Evolutionary conservation across 805 yeast genomes (phyloP), one percentile per base, ranked within the genome.

Genomic region (Saturnispora saitoi): DNA sequence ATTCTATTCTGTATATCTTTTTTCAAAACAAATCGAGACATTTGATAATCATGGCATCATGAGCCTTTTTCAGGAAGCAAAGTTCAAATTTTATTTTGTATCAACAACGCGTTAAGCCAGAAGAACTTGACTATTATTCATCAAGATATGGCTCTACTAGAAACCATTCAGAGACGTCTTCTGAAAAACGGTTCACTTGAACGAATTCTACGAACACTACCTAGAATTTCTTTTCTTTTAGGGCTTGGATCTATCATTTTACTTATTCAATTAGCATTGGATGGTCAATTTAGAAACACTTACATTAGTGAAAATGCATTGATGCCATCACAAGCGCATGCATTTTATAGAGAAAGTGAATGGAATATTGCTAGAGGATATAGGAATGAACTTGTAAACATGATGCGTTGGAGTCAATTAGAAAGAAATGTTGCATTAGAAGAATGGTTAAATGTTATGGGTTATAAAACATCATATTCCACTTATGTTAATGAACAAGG

Each of bases 231-330:
- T 0, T 36, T 70, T 11, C 22, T 75, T 2, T 58, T 75, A 11
- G 63, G 73, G 1, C 3, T 77, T 1, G 48, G 66, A 10, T 86
- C 88, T 6, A 55, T 80, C 9, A 60, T 69, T 0, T 77, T 85
- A 79, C 67, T 93, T n/a, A 62, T 75, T 12, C 65, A 74, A 20
- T 69, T 89, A 44, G 96, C 98, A 0, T 53, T 80, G 56, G 84
- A 84, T 15, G 98, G 96, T 19, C 87, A 86, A 60, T 87, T 70
- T 63, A 71, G 97, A 48, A 67, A 72, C 53, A 88, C 96, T 2
- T 93, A 93, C 63, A 84, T 90, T 11, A 84, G 95, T 7, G 99
- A 93, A 61, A 93, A 93, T 66, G 99, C 99, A 30, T 70, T 93
- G 63, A 81, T 93, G 86, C 97, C 99, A 7, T 90, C 95, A 0